Percentiles rank a stretch among this genome's conserved stretches.
These are phyloP conservation scores for Eucalyptus regnans DNA, from an alignment of 345 rosid genomes.

Conservation along the genomic window DNA sequence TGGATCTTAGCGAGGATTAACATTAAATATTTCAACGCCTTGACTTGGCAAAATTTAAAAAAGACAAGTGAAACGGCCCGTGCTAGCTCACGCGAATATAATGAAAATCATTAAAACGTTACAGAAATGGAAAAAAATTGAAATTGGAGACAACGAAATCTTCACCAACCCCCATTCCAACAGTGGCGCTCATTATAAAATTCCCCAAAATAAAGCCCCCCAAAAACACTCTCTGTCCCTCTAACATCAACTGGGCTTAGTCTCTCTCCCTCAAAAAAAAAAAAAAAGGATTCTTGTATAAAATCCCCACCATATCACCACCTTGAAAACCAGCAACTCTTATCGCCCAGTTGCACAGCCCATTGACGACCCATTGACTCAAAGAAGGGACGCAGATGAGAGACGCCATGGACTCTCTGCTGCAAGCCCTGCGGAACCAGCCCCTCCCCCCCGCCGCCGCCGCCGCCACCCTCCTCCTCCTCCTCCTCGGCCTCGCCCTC, in stretches of 20 bases:
- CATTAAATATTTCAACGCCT: not conserved
- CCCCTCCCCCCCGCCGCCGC: not conserved
- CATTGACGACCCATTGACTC: not conserved
- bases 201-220: not conserved
- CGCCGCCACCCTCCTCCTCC: conserved; percentile 17
- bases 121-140: not conserved
- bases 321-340: not conserved
- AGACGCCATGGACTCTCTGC: not conserved
- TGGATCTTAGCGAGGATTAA: not conserved
- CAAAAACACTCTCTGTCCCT: not conserved
- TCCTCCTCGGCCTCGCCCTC: conserved; percentile 21
- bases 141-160: not conserved
- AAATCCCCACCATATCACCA: not conserved
- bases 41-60: not conserved
- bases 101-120: not conserved
- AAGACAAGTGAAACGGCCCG: not conserved
- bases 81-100: not conserved
- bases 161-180: not conserved
- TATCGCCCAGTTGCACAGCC: not conserved
- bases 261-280: not conserved
- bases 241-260: not conserved
- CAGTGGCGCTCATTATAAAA: not conserved
- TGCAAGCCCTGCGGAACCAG: not conserved
- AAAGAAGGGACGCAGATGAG: not conserved
- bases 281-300: not conserved